These are phyloP conservation scores for Astrocystis sublimbata DNA, from an alignment of 495 filamentous ascomycete species.

Conservation along the genomic window DNA sequence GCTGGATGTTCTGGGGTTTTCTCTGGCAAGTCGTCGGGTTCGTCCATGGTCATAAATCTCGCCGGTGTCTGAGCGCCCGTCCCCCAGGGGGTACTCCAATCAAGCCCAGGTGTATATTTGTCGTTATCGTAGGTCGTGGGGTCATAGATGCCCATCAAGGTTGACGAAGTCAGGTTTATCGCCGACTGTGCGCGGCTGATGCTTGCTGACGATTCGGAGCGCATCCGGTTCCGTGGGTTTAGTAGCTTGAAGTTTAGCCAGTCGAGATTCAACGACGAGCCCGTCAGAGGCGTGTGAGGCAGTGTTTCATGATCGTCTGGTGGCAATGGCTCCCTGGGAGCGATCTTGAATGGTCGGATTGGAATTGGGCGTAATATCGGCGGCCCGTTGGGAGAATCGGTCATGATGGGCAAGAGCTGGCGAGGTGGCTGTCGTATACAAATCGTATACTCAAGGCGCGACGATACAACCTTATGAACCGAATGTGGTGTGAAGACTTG, in stretches of 20 bases:
- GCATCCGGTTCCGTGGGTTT: constrained; percentile 30
- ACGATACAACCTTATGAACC: neutral
- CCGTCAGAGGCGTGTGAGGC: constrained; percentile 43
- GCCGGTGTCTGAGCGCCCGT: constrained; percentile 67
- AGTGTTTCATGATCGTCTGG: constrained; percentile 48
- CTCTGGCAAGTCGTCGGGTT: constrained; percentile 31
- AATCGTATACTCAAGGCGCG: neutral
- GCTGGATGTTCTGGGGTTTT: constrained; percentile 23
- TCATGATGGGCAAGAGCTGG: constrained; percentile 22
- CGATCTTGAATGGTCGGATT: constrained; percentile 70
- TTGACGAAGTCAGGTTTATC: constrained; percentile 85
- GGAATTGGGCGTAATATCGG: constrained; percentile 71
- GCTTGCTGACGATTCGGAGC: constrained; percentile 29
- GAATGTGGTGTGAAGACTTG: no score
- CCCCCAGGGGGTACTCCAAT: constrained; percentile 61
- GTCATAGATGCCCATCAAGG: constrained; percentile 87
- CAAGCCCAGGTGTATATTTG: constrained; percentile 29
- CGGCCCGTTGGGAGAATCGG: constrained; percentile 41
- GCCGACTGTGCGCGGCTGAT: constrained; percentile 70
- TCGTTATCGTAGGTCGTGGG: constrained; percentile 59
- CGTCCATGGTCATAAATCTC: constrained; percentile 31
- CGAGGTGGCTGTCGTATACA: neutral
- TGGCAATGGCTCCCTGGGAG: constrained; percentile 52
- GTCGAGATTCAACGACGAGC: constrained; percentile 28
- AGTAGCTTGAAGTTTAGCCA: constrained; percentile 36